phyloP scores from a whole-genome alignment of 1,284 basidiomycete genomes.

The Ustilago cynodontis region DNA sequence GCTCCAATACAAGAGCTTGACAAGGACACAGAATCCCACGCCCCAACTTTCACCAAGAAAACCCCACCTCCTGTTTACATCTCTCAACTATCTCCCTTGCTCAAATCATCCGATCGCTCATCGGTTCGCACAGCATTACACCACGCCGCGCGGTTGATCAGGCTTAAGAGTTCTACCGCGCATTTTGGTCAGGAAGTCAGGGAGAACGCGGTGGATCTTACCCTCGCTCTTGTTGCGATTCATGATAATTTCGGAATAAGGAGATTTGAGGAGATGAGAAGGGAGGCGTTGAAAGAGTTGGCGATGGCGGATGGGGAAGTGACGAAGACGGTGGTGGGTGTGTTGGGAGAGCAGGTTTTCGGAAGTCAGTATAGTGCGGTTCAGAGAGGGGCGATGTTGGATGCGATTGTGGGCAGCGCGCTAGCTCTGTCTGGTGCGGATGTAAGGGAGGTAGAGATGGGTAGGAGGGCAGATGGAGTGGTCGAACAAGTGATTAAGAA shows the following conservation, averaged over 20 bases:
- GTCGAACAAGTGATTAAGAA: slow-evolving; percentile 9
- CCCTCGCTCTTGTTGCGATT: slow-evolving; percentile 79
- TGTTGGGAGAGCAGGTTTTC: slow-evolving; percentile 87
- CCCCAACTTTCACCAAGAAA: slow-evolving; percentile 43
- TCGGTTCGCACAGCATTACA: slow-evolving; percentile 45
- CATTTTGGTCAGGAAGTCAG: slow-evolving; percentile 72
- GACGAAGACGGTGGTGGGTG: slow-evolving; percentile 80
- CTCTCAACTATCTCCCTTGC: slow-evolving; percentile 67
- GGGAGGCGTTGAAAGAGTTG: slow-evolving; percentile 81
- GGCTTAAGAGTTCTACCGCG: slow-evolving; percentile 47
- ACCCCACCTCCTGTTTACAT: slow-evolving; percentile 69
- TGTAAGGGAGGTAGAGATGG: not conserved
- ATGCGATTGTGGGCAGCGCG: slow-evolving; percentile 85
- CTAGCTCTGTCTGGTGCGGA: slow-evolving; percentile 77
- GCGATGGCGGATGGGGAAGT: too few relatives aligned
- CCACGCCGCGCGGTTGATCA: slow-evolving; percentile 50
- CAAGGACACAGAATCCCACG: slow-evolving; percentile 27
- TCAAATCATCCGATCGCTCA: slow-evolving; percentile 51
- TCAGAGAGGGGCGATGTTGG: slow-evolving; percentile 86
- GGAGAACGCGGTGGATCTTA: slow-evolving; percentile 88
- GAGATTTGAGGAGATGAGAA: slow-evolving; percentile 82
- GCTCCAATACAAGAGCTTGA: slow-evolving; percentile 14
- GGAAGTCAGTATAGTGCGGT: slow-evolving; percentile 87
- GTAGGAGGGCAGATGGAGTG: slow-evolving; percentile 15
- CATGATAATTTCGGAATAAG: slow-evolving; percentile 86